Evolutionary conservation across 78 protist species (phyloP).

Genomic region (Dictyostelium intermedium): DNA sequence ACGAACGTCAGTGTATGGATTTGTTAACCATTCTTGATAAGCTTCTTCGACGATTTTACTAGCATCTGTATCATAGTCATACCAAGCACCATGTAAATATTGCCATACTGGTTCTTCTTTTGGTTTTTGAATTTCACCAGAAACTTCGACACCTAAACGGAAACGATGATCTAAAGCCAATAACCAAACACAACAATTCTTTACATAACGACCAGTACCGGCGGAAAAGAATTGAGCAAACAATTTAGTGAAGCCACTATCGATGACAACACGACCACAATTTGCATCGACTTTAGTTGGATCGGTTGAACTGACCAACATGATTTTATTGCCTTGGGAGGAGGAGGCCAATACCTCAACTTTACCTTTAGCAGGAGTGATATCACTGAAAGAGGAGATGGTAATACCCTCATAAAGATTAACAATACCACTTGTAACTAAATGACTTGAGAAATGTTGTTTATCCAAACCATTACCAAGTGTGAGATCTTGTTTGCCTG

Average conservation of each 20-base stretch:
- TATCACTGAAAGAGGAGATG: background rate
- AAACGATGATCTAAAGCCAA: slow-evolving; percentile 44
- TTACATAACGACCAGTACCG: slow-evolving; percentile 26
- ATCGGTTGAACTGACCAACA: background rate
- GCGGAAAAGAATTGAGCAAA: slow-evolving; percentile 1
- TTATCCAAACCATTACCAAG: background rate
- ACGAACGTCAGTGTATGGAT: slow-evolving; percentile 73
- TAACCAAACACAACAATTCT: slow-evolving; percentile 46
- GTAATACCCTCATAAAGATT: slow-evolving; percentile 17
- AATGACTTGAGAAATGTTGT: slow-evolving; percentile 4
- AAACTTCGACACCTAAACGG: slow-evolving; percentile 19
- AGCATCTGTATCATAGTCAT: slow-evolving; percentile 70
- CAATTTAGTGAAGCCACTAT: slow-evolving; percentile 24
- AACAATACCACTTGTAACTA: slow-evolving; percentile 46
- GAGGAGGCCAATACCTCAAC: slow-evolving; percentile 15
- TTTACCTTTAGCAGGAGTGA: background rate
- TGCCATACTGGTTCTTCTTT: slow-evolving; percentile 49
- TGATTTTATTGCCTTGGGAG: background rate
- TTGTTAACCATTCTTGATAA: slow-evolving; percentile 50
- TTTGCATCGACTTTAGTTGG: background rate
- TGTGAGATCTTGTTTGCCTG: background rate
- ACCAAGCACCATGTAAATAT: slow-evolving; percentile 43
- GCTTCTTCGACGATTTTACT: slow-evolving; percentile 34
- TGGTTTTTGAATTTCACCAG: background rate
- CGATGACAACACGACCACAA: slow-evolving; percentile 47